Percentiles rank a stretch among this genome's conserved stretches.
Evolutionary conservation across 495 filamentous ascomycete genomes (phyloP).

Genomic region (Articulospora tetracladia): DNA sequence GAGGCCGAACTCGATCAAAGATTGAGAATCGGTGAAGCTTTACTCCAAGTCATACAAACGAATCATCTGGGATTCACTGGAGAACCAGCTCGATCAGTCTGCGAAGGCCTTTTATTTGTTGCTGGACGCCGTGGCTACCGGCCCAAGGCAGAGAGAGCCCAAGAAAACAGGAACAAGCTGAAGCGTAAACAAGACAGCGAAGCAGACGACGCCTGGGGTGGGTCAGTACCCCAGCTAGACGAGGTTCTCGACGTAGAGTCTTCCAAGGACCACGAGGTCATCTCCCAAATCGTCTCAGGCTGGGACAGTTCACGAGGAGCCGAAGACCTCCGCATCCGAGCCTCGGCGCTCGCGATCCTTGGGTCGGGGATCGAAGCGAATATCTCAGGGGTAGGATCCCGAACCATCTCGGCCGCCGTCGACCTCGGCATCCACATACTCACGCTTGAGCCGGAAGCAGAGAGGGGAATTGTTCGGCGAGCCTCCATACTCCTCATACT

Average conservation of each 20-base stretch:
- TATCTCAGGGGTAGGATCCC: conserved; percentile 53
- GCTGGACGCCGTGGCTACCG: conserved; percentile 59
- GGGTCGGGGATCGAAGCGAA: conserved; percentile 63
- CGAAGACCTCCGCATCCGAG: conserved; percentile 74
- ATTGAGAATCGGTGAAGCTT: conserved; percentile 68
- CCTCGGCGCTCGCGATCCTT: conserved; percentile 75
- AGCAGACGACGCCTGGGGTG: conserved; percentile 50
- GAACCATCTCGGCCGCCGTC: conserved; percentile 52
- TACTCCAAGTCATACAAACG: conserved; percentile 65
- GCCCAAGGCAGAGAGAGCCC: conserved; percentile 47
- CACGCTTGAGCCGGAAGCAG: conserved; percentile 56
- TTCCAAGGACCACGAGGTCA: conserved; percentile 43
- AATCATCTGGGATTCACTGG: conserved; percentile 59
- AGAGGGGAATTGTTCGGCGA: conserved; percentile 68
- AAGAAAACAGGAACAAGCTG: conserved; percentile 43
- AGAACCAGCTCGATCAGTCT: conserved; percentile 49
- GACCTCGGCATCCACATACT: conserved; percentile 66
- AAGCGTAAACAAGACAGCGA: conserved; percentile 44
- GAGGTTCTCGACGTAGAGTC: conserved; percentile 33
- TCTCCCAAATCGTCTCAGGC: conserved; percentile 63
- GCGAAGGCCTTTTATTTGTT: conserved; percentile 59
- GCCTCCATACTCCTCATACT: conserved; percentile 68
- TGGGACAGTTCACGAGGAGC: conserved; percentile 67
- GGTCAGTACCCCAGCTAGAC: conserved; percentile 40
- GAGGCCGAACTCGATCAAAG: conserved; percentile 57